Base-by-base conservation (phyloP, 1,139 yeast genomes). In the Debaryomycetaceae sp. region DNA sequence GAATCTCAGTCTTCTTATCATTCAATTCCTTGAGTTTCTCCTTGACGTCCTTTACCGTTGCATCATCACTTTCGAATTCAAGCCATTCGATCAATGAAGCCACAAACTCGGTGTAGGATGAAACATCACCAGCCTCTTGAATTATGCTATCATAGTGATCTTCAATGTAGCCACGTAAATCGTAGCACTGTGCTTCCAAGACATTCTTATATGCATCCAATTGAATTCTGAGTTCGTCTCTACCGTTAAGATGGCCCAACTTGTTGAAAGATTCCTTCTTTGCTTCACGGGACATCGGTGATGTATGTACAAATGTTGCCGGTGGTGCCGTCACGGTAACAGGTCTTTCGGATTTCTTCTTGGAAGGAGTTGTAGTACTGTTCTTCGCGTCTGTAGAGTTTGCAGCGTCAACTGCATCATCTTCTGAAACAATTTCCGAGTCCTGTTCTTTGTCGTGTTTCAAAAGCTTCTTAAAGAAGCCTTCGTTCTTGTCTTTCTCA, bases 11-110 rank as follows among this genome's bases (percentile, higher is more conserved):
- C 49, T 57, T 61, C 41, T 57, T 57, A 4, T 45, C 46, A 3
- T 50, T 46, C 14, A 71, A 45, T 38, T 56, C 55, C 2, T 52
- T 47, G 17, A 61, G 50, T 49, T 65, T 70, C 1, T 47, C 52
- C 40, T 63, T 55, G 38, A 80, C 60, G 7, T 68, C 77, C n/a
- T 68, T 68, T 37, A 74, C 48, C 1, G 72, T 51, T 1, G 88
- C 78, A 30, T 69, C 71, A 45, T 81, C 87, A 44, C 88, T 78
- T 22, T 84, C 91, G 52, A 78, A 82, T 44, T 88, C 96, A 35
- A 89, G 68, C 96, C 96, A 88, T 50, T 86, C 95, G 42, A 86
- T 66, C 23, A 75, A 66, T 23, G 81, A 83, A 30, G 68, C 51
- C 2, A 85, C 75, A 34, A 53, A 51, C 4, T 50, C 38, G 30